Evolutionary conservation across 2,329 filamentous ascomycete species (phyloP).

Genomic region (Trichoderma citrinoviride): DNA sequence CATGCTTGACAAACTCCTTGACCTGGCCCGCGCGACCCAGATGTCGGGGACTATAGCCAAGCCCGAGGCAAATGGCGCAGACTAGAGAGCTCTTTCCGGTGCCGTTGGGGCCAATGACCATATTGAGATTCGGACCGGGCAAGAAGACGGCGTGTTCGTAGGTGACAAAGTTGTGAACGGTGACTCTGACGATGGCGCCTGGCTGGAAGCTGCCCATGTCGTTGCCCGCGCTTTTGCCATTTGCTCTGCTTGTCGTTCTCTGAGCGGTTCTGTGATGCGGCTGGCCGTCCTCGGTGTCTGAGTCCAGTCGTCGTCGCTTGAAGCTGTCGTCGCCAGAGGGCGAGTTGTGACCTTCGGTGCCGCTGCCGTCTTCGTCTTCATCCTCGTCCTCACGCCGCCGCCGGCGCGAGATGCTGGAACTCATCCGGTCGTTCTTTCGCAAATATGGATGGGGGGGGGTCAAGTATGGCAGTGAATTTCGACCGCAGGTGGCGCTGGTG

Average conservation of each 20-base stretch:
- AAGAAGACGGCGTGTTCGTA: conserved; percentile 90
- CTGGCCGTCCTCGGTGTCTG: conserved; percentile 23
- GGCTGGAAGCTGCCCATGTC: conserved; percentile 53
- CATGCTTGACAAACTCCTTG: conserved; percentile 92
- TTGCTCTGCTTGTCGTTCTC: neutral
- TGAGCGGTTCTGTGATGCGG: conserved; percentile 13
- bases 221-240: neutral
- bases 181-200: conserved; percentile 85
- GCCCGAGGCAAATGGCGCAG: conserved; percentile 89
- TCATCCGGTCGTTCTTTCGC: conserved; percentile 29
- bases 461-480: neutral
- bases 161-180: conserved; percentile 86
- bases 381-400: conserved; percentile 46
- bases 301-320: conserved; percentile 39
- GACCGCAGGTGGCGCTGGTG: neutral
- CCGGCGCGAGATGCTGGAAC: conserved; percentile 36
- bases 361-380: conserved; percentile 35
- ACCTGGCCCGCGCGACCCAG: conserved; percentile 82
- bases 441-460: neutral
- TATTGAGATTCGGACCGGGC: conserved; percentile 89
- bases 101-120: conserved; percentile 98
- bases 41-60: conserved; percentile 79
- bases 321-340: conserved; percentile 32
- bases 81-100: conserved; percentile 97
- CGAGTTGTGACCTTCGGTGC: conserved; percentile 24